Percentiles rank a stretch among this genome's conserved stretches.
These are phyloP conservation scores for Atractiella rhizophila DNA, from an alignment of 768 basidiomycete genomes.

Conservation along the genomic window DNA sequence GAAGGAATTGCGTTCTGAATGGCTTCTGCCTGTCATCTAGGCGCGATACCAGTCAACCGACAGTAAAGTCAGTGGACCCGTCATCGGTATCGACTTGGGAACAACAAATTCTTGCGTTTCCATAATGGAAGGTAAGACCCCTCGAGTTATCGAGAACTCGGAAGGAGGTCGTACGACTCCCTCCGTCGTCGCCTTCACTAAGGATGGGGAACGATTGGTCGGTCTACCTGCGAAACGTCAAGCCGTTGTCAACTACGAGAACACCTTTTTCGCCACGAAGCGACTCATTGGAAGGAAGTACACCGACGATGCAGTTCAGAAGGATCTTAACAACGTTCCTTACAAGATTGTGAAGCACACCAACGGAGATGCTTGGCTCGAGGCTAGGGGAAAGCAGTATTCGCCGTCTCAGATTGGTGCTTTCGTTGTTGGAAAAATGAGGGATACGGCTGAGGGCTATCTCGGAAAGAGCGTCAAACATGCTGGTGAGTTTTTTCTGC, in stretches of 20 bases:
- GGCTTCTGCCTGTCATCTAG: background rate
- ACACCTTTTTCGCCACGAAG: conserved; percentile 32
- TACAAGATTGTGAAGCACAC: conserved; percentile 34
- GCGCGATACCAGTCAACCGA: conserved; percentile 4
- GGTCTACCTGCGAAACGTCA: conserved; percentile 94
- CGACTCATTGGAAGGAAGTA: conserved; percentile 83
- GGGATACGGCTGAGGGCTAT: conserved; percentile 78
- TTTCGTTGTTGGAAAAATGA: conserved; percentile 56
- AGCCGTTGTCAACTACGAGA: conserved; percentile 78
- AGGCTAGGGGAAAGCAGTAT: conserved; percentile 61
- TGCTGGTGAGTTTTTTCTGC: conserved; percentile 23
- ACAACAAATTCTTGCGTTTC: conserved; percentile 57
- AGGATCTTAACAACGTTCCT: conserved; percentile 40
- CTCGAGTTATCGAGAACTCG: conserved; percentile 87
- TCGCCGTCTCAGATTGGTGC: conserved; percentile 28
- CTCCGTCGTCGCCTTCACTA: conserved; percentile 94
- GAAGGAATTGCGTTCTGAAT: background rate
- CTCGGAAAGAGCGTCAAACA: conserved; percentile 82
- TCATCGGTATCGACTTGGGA: conserved; percentile 89
- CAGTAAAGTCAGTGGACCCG: conserved; percentile 58
- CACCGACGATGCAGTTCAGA: conserved; percentile 74
- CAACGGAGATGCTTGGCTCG: conserved; percentile 37
- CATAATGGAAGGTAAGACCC: conserved; percentile 83
- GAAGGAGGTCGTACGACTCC: conserved; percentile 93
- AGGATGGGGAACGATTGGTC: conserved; percentile 75